These are phyloP conservation scores for Iris macrosiphon DNA, from an alignment of 106 monocot species.

Conservation along the genomic window DNA sequence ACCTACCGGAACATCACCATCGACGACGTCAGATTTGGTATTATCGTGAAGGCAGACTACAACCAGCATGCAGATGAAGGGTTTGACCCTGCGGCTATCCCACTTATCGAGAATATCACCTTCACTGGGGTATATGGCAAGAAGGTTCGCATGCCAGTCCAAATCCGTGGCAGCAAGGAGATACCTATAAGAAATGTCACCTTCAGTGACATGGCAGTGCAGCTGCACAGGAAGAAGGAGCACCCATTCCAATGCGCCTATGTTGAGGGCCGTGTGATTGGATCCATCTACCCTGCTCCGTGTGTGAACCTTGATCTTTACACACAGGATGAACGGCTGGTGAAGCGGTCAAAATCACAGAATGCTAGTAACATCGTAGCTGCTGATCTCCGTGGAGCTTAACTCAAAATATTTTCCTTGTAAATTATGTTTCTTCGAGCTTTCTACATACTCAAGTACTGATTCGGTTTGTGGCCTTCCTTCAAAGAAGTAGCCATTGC, in stretches of 20 bases:
- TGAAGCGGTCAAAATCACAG: constrained; percentile 20
- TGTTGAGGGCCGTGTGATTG: constrained; percentile 37
- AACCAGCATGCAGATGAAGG: constrained; percentile 47
- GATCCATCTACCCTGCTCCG: constrained; percentile 31
- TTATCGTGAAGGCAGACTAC: constrained; percentile 59
- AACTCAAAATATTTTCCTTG: too few species aligned
- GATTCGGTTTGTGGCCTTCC: too few species aligned
- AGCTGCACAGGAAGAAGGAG: constrained; percentile 25
- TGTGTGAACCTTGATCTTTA: constrained; percentile 49
- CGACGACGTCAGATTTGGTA: constrained; percentile 31
- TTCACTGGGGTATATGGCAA: constrained; percentile 28
- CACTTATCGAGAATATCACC: constrained; percentile 28
- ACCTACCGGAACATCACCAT: constrained; percentile 47
- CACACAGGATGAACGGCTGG: constrained; percentile 29
- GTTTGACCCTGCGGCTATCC: constrained; percentile 41
- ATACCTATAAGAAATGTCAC: constrained; percentile 41
- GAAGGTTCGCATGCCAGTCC: constrained; percentile 38
- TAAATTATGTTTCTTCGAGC: too few species aligned
- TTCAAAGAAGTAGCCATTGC: too few species aligned
- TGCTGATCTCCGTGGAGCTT: too few species aligned
- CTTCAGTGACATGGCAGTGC: constrained; percentile 30
- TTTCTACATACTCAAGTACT: too few species aligned
- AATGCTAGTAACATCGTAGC: constrained; percentile 32
- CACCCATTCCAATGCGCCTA: constrained; percentile 46
- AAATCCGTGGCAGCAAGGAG: constrained; percentile 43